phyloP scores from a whole-genome alignment of 2,329 filamentous ascomycete species.

The Colletotrichum sp. region DNA sequence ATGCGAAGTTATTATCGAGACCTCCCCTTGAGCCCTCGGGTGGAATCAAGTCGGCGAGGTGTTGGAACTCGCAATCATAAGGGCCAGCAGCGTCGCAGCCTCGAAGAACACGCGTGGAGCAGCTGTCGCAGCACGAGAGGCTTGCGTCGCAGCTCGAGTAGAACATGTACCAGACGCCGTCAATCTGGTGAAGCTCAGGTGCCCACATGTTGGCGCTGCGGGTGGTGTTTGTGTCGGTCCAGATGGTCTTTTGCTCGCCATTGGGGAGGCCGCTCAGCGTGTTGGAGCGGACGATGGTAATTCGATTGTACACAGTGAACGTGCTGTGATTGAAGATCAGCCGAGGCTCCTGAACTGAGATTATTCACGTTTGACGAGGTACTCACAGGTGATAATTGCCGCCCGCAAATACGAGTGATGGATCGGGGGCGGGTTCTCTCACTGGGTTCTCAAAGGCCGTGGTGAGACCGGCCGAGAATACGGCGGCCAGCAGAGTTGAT shows the following conservation, averaged over 20 bases:
- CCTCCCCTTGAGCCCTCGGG: background rate
- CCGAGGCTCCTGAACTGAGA: background rate
- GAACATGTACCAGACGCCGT: constrained; percentile 23
- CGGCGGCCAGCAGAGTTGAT: background rate
- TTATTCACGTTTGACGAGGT: fast-evolving
- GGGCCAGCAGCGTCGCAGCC: background rate
- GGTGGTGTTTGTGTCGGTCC: constrained; percentile 1
- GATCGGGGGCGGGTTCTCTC: background rate
- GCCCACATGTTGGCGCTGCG: constrained; percentile 21
- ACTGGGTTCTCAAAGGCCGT: background rate
- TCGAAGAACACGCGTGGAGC: background rate
- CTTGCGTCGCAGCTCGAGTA: constrained; percentile 5
- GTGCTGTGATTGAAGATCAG: background rate
- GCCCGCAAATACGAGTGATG: background rate
- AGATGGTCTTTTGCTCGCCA: background rate
- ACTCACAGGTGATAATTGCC: background rate
- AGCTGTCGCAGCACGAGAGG: constrained; percentile 19
- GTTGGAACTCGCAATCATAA: background rate
- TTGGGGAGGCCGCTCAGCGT: background rate
- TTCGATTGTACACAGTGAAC: background rate
- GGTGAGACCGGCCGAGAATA: background rate
- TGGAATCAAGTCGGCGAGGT: background rate
- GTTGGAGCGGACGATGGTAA: background rate
- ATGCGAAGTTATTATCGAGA: background rate
- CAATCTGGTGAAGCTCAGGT: constrained; percentile 23